Evolutionary conservation across 2,329 filamentous ascomycete species (phyloP), one percentile per base, ranked within the genome.

Genomic region (Fragosphaeria purpurea): DNA sequence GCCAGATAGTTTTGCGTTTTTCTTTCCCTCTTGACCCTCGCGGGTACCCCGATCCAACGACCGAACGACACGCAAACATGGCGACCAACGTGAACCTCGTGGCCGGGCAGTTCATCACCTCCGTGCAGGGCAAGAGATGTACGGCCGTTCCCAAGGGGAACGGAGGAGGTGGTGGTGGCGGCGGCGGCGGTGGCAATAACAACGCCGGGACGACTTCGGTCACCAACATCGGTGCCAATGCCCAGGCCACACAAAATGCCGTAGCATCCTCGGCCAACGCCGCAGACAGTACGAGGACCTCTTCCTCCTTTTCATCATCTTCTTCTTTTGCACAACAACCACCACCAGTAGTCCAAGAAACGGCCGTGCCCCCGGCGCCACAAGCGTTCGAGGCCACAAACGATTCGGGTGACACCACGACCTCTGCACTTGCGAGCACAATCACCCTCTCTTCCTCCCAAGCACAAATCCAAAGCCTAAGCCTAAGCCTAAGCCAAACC

Each of bases 61-160:
- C 10, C 44, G 2, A 7, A 30, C 44, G 22, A 4, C 44, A 10
- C 7, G 11, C 8, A 31, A 65, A 57, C 52, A 76, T 77, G 73
- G 69, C 68, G 51, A 63, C 64, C 37, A 67, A 60, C 53, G 58
- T 66, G 50, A 67, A 63, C 60, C 68, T 75, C 61, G 68, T 67
- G 56, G 62, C 63, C 59, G 70, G 73, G 60, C 70, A 70, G 53
- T 71, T 73, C 53, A 68, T 75, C 52, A 78, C 74, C 50, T 71
- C 63, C 46, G 66, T 77, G 50, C 63, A 69, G 51, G 74, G 73
- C 47, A 72, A 69, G 61, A 69, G 70, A 62, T 79, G 77, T 66
- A 79, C 76, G 58, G 75, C 72, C 53, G 66, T 78, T 56, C 75
- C 74, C 45, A 73, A 62, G 58, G 55, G 50, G 31, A 53, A 53